Evolutionary conservation across 129 eudicot genomes (phyloP).

Genomic region (Lonicera japonica): DNA sequence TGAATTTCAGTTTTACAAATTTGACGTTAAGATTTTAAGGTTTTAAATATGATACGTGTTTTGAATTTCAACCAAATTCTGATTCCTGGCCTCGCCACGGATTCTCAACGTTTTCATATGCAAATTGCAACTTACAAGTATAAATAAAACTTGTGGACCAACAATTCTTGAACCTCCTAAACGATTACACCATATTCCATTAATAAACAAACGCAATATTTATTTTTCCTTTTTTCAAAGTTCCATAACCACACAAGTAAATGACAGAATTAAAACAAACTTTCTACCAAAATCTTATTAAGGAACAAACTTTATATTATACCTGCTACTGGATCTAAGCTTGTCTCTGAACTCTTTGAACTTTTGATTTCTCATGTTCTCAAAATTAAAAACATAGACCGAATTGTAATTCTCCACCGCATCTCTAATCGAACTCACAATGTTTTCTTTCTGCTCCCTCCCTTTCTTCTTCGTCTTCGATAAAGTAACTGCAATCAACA

Average conservation of each 20-base stretch:
- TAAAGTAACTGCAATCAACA: conserved; percentile 57
- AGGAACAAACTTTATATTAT: neutral
- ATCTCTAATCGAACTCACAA: conserved; percentile 68
- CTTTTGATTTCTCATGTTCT: conserved; percentile 96
- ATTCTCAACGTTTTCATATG: neutral
- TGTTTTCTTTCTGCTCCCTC: conserved; percentile 77
- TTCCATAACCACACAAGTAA: neutral
- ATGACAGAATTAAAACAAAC: neutral
- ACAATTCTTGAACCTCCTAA: no score
- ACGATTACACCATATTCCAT: no score
- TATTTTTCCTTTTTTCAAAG: no score
- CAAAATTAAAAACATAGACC: conserved; percentile 66
- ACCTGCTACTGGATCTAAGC: conserved; percentile 82
- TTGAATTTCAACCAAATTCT: no score
- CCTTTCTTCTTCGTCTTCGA: conserved; percentile 99
- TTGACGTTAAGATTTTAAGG: no score
- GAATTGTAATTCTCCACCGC: conserved; percentile 69
- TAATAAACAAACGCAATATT: no score
- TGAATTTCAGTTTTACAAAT: no score
- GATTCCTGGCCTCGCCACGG: no score
- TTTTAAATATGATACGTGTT: no score
- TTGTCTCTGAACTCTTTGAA: conserved; percentile 88
- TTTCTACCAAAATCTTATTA: neutral
- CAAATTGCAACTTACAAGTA: neutral
- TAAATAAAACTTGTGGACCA: no score